Percentiles rank a stretch among this genome's conserved stretches.
phyloP scores from a whole-genome alignment of 345 rosid genomes.

The Lepidium didymum region DNA sequence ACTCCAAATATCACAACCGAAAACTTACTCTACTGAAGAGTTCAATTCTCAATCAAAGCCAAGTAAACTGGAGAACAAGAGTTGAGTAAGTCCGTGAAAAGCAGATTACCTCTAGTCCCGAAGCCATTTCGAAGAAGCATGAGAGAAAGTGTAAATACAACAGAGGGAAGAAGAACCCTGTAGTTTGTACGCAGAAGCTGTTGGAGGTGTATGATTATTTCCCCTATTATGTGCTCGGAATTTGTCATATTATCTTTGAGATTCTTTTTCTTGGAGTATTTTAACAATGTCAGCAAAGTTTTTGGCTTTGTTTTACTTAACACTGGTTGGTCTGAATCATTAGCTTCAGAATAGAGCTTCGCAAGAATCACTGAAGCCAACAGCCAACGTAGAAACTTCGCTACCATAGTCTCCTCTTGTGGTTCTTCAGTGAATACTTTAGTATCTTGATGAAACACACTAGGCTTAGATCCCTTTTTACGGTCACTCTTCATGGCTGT shows the following conservation, averaged over 20 bases:
- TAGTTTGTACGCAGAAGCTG: conserved; percentile 45
- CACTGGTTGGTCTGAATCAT: conserved; percentile 8
- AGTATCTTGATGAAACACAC: conserved; percentile 19
- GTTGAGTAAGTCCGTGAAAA: conserved; percentile 6
- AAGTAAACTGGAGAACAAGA: background rate
- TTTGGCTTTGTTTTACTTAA: conserved; percentile 26
- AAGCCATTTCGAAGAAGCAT: conserved; percentile 35
- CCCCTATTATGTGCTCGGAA: conserved; percentile 41
- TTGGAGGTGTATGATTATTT: conserved; percentile 48
- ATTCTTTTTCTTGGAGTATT: conserved; percentile 25
- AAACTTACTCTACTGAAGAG: background rate
- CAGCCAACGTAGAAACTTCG: conserved; percentile 85
- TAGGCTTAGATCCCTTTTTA: conserved; percentile 12
- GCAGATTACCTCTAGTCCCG: conserved; percentile 36
- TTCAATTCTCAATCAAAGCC: background rate
- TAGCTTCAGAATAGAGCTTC: conserved; percentile 37
- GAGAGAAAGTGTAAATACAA: conserved; percentile 57
- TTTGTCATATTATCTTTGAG: conserved; percentile 24
- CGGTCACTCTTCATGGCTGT: conserved; percentile 52
- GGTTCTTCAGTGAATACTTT: conserved; percentile 27
- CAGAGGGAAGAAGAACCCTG: conserved; percentile 50
- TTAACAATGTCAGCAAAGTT: conserved; percentile 43
- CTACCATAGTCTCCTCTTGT: conserved; percentile 48
- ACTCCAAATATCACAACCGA: background rate
- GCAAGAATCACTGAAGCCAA: conserved; percentile 64